These are phyloP conservation scores for Centaurea solstitialis DNA, from an alignment of 129 eudicot species.

Conservation along the genomic window DNA sequence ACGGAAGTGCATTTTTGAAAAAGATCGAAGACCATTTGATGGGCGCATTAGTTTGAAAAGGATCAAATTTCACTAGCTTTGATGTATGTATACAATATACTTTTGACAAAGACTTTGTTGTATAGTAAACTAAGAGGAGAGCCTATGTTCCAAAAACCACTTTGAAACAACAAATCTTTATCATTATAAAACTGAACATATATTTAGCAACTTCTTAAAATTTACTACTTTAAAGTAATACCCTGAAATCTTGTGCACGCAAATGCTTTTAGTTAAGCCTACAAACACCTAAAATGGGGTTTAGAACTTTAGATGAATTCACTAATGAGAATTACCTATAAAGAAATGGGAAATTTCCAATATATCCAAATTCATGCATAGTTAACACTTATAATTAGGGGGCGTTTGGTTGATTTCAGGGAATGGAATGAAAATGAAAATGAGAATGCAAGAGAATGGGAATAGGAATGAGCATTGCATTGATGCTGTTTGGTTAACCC, in stretches of 20 bases:
- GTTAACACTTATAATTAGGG: conserved; percentile 1
- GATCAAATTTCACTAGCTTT: background rate
- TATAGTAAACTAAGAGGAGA: background rate
- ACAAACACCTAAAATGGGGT: too few species aligned
- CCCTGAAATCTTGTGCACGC: background rate
- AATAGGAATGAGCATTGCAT: too few species aligned
- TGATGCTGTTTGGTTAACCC: too few species aligned
- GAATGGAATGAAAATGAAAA: too few species aligned
- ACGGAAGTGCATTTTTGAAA: too few species aligned
- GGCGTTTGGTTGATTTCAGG: too few species aligned
- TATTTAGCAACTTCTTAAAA: background rate
- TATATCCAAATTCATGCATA: background rate
- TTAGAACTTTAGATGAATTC: too few species aligned
- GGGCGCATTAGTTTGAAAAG: background rate
- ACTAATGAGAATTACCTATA: background rate
- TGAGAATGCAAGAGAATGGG: too few species aligned
- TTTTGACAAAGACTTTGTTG: background rate
- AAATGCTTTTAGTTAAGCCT: background rate
- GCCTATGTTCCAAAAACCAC: background rate
- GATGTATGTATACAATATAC: background rate
- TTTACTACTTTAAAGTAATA: background rate
- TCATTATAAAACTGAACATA: background rate
- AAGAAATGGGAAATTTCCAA: background rate
- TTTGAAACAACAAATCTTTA: background rate
- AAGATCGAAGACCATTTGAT: background rate